phyloP scores from a whole-genome alignment of 352 stramenopile genomes.

The Plasmopara halstedii region DNA sequence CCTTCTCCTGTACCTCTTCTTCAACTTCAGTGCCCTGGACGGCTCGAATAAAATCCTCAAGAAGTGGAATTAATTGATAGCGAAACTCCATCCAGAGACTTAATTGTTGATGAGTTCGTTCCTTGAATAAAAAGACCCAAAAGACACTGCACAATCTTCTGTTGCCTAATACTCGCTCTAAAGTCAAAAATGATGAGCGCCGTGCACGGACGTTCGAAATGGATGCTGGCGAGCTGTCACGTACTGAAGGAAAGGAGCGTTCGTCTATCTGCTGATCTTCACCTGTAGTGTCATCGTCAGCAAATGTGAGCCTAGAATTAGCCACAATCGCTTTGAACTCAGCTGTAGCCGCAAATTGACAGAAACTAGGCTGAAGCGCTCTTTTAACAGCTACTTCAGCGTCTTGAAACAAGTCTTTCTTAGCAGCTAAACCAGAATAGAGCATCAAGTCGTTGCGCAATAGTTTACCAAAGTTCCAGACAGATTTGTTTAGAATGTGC shows the following conservation, averaged over 20 bases:
- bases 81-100: constrained; percentile 82
- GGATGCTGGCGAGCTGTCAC: constrained; percentile 9
- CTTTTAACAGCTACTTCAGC: constrained; percentile 65
- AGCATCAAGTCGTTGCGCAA: constrained; percentile 70
- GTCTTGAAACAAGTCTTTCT: constrained; percentile 72
- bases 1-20: constrained; percentile 17
- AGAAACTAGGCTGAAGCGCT: constrained; percentile 63
- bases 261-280: constrained; percentile 18
- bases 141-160: constrained; percentile 77
- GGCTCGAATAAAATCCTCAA: constrained; percentile 45
- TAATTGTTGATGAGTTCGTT: constrained; percentile 69
- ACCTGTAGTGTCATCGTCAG: constrained; percentile 7
- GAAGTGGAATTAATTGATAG: constrained; percentile 58
- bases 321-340: constrained; percentile 50
- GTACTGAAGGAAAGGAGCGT: neutral
- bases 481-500: constrained; percentile 71
- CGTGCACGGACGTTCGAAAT: constrained; percentile 20
- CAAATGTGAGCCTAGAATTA: constrained; percentile 51
- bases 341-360: constrained; percentile 43
- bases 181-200: constrained; percentile 46
- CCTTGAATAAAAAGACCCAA: constrained; percentile 84
- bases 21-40: constrained; percentile 30
- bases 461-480: constrained; percentile 69
- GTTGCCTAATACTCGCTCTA: constrained; percentile 69
- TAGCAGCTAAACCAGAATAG: constrained; percentile 60